Base-by-base conservation (phyloP, 495 filamentous ascomycete genomes). In the Cercophora sp. region DNA sequence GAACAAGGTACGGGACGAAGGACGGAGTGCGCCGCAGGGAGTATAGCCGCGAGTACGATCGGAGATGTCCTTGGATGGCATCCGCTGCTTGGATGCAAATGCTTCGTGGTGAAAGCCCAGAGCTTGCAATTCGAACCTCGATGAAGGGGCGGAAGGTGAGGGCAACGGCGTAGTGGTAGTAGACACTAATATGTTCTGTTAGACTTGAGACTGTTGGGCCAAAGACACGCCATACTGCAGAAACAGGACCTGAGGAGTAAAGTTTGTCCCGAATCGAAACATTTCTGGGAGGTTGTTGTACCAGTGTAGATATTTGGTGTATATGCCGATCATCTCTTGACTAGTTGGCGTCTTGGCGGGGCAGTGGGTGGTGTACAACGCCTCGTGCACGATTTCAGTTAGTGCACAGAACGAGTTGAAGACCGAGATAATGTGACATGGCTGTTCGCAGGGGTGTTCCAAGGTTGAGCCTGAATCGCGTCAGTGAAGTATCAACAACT, bases 81-180 rank as follows among this genome's bases (percentile, higher is more conserved):
- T 84, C 80, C 23, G 84, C 83, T 10, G 79, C 78, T 53, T 80
- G 74, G 5, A 70, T 63, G 62, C 82, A 85, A 16, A 84, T 76
- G 27, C 85, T 80, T 5, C 79, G 75, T 13, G 84, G 83, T n/a
- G 69, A 72, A 16, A 85, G 69, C 13, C 70, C 65, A 0, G 78
- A 81, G 19, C 79, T 71, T 37, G 74, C 66, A 26, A 86, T 71
- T 18, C 78, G 74, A 5, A 85, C 67, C 51, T 81, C 81, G 51
- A 85, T 79, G 15, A 87, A 75, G 0, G 84, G 84, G 1, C 82
- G 79, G 56, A 86, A 85, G 15, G 86, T 72, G 15, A 82, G 72
- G 1, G 85, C 68, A 42, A 85, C 75, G 22, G 80, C 75, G 37
- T 76, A 81, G 54, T 85, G 79, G 52, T 85, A 85, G 52, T 84